Evolutionary conservation across 805 yeast species (phyloP), one percentile per base, ranked within the genome.

Genomic region (Monosporozyma aquatica): DNA sequence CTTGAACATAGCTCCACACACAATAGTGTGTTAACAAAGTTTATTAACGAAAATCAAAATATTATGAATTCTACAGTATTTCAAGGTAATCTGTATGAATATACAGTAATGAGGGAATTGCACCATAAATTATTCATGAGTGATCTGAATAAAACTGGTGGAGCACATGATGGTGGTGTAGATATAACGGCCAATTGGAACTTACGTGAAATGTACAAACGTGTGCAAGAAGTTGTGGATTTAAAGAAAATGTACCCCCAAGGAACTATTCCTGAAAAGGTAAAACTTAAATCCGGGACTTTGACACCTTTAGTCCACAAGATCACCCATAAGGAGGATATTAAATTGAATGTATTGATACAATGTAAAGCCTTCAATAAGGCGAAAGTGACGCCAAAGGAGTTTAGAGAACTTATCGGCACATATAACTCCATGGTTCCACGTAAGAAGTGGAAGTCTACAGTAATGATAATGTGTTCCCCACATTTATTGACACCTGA

Each of bases 91-190:
- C 44, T 59, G 4, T 62, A 62, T 43, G 66, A 62, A 38, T 51
- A 54, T 39, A 54, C 59, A 1, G 64, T 58, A 1, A 52, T 55
- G 47, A 50, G 62, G 39, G 65, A 62, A 35, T 42, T 62, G 18
- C 36, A 44, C 6, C 43, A 46, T 6, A 62, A 62, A 43, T 43
- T 62, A 10, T 39, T 48, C 10, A 47, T 60, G 55, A 42, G 41
- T 15, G 37, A 51, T 5, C 37, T 56, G 6, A 39, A 43, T 24
- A 53, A 53, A 29, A 48, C 58, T 2, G 66, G 67, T 9, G 66
- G 65, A 10, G 54, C 61, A 4, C 51, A 57, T 44, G 67, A 62
- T 44, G 55, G 51, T 7, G 67, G 67, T 4, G 53, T 61, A 5
- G 67, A 62, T 47, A 51, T 62, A 2, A 46, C 43, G 10, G 64